Percentiles rank a stretch among this genome's conserved stretches.
Evolutionary conservation across 257 asterid genomes (phyloP).

Genomic region (Nicotiana tomentosiformis): DNA sequence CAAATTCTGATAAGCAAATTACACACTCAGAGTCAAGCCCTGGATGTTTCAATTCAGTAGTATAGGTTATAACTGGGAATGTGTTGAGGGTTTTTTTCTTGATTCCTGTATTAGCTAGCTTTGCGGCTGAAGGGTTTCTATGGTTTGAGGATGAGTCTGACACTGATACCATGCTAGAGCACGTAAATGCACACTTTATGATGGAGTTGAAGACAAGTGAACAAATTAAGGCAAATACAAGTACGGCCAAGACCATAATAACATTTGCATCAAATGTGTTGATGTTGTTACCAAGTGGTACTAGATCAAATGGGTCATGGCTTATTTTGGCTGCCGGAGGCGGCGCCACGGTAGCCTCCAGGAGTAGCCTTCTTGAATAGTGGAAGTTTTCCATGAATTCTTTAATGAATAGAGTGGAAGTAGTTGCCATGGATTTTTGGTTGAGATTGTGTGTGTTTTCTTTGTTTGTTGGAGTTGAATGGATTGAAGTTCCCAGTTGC

Average conservation of each 20-base stretch:
- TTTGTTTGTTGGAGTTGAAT: neutral
- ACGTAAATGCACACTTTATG: neutral
- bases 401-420: neutral
- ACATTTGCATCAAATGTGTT: neutral
- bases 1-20: neutral
- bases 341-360: neutral
- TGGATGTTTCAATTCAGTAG: neutral
- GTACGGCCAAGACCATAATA: constrained; percentile 2
- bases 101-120: neutral
- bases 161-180: neutral
- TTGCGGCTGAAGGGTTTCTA: neutral
- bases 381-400: neutral
- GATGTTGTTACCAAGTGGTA: neutral
- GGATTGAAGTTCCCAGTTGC: neutral
- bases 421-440: neutral
- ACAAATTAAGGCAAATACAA: neutral
- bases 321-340: neutral
- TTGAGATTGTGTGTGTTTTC: neutral
- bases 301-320: neutral
- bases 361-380: constrained; percentile 1
- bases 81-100: neutral
- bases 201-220: constrained; percentile 4
- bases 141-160: neutral
- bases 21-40: neutral
- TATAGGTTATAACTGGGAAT: neutral